Percentiles rank a stretch among this genome's conserved stretches.
phyloP scores from a whole-genome alignment of 2,329 filamentous ascomycete species.

The Clathrospora elynae region DNA sequence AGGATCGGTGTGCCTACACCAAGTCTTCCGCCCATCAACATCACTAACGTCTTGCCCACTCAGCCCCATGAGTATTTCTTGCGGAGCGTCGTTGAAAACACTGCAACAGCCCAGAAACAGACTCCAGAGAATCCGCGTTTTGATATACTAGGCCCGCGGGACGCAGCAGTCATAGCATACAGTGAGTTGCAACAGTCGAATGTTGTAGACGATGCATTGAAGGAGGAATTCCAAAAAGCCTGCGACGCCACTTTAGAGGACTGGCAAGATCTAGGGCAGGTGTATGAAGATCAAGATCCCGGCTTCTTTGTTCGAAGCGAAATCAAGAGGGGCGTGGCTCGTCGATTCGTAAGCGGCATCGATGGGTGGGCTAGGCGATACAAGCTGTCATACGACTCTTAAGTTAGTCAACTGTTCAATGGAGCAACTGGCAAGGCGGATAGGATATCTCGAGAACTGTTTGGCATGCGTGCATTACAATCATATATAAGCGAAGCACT shows the following conservation, averaged over 20 bases:
- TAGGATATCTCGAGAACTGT: too few relatives aligned
- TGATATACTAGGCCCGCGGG: conserved; percentile 20
- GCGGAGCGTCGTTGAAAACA: background rate
- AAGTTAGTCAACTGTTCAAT: too few relatives aligned
- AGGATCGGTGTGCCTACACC: conserved; percentile 15
- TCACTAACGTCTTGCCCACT: conserved; percentile 34
- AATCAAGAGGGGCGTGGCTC: conserved; percentile 37
- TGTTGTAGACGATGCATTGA: conserved; percentile 13
- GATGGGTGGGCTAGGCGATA: conserved; percentile 11
- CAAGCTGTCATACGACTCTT: conserved; percentile 4
- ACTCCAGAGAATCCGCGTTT: conserved; percentile 2
- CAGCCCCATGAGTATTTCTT: conserved; percentile 9
- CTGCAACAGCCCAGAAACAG: background rate
- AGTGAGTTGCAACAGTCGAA: conserved; percentile 25
- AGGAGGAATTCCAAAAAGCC: conserved; percentile 19
- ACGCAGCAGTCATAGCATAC: conserved; percentile 17
- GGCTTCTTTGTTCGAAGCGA: conserved; percentile 39
- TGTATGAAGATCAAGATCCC: conserved; percentile 37
- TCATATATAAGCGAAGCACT: background rate
- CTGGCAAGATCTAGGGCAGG: conserved; percentile 26
- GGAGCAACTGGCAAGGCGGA: background rate
- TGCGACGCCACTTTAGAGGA: conserved; percentile 12
- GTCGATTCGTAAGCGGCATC: conserved; percentile 42
- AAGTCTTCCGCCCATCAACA: conserved; percentile 34
- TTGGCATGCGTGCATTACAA: background rate